Base-by-base conservation (phyloP, 75 land plant genomes). In the Chamaecyparis obtusa region DNA sequence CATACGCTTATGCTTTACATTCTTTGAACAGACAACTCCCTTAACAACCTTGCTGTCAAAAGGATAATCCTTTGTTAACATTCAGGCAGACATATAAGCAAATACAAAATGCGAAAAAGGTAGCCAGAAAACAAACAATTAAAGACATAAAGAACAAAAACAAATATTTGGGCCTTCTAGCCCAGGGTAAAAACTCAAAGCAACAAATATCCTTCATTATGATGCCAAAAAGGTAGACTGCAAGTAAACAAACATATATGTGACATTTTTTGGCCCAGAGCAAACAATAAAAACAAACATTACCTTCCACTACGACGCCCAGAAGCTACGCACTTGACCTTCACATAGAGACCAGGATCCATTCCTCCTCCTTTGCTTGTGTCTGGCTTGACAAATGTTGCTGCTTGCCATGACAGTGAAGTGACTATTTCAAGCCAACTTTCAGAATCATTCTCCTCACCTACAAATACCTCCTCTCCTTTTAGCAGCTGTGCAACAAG, bases 261-360 rank as follows among this genome's bases (percentile, higher is more conserved):
- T 64, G 69, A 64, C n/a, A 64, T 21, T 64, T 21, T n/a, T 64
- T 64, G 27, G 9, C 69, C n/a, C 8, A 27, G 67, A 7, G 2
- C 8, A 17, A 39, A 36, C 0, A 7, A 80, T 36, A 33, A 67
- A 21, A 67, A 17, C 21, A 30, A 19, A 16, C 19, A 17, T 49
- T 89, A 97, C 99, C 99, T 97, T 24, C 96, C 95, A 83, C 75
- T 86, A 33, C 94, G 95, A 84, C 39, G 88, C 57, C 99, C 98
- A 80, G 96, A 91, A 44, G 95, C 93, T 76, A 96, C 84, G 83
- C 99, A 95, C 88, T 96, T 98, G 49, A 98, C 94, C 87, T 98
- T 98, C 71, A 98, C 99, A 91, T 98, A 96, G 44, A 90, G 94
- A 21, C 90, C 96, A 0, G 99, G 99, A 90, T 98, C 99, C 99